Evolutionary conservation across 192 early-diverging fungal genomes (phyloP).

Genomic region (Mortierella antarctica): DNA sequence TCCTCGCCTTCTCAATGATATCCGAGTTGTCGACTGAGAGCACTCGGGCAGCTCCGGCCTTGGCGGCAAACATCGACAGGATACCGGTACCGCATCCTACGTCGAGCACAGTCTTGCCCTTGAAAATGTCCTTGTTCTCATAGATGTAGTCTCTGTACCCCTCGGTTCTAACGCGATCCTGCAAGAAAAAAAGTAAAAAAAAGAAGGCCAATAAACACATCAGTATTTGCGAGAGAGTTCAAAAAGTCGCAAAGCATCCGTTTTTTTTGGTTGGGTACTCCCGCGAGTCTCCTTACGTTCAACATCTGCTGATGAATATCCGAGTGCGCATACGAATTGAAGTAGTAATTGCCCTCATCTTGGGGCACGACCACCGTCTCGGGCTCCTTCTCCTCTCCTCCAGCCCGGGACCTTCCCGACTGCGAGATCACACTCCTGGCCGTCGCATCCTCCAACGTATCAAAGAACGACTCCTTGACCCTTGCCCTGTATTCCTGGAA

Average conservation of each 20-base stretch:
- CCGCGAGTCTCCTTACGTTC: slow-evolving; percentile 14
- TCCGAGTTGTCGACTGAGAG: slow-evolving; percentile 89
- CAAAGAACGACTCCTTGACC: slow-evolving; percentile 79
- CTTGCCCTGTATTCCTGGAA: slow-evolving; percentile 75
- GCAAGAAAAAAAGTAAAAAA: slow-evolving; percentile 75
- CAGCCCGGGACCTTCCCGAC: not conserved
- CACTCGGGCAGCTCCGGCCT: slow-evolving; percentile 81
- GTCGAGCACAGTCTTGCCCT: slow-evolving; percentile 97
- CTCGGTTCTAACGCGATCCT: slow-evolving; percentile 96
- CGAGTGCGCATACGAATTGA: slow-evolving; percentile 98
- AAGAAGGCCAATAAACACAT: slow-evolving; percentile 11
- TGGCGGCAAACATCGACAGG: slow-evolving; percentile 99
- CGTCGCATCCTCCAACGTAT: slow-evolving; percentile 46
- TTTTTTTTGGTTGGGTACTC: too few species aligned
- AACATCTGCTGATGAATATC: slow-evolving; percentile 64
- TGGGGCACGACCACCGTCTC: slow-evolving; percentile 22
- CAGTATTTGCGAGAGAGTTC: too few species aligned
- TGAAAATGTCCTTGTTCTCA: slow-evolving; percentile 96
- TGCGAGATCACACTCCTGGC: slow-evolving; percentile 24
- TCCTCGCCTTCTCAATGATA: slow-evolving; percentile 95
- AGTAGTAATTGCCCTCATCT: slow-evolving; percentile 86
- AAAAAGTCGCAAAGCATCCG: too few species aligned
- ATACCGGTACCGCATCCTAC: slow-evolving; percentile 99
- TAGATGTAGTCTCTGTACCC: slow-evolving; percentile 95
- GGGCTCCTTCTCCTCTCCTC: not conserved